A percentile compares a stretch with the other conserved stretches of the same genome.
phyloP scores from a whole-genome alignment of 495 filamentous ascomycete species.

The Aspergillus asperescens region DNA sequence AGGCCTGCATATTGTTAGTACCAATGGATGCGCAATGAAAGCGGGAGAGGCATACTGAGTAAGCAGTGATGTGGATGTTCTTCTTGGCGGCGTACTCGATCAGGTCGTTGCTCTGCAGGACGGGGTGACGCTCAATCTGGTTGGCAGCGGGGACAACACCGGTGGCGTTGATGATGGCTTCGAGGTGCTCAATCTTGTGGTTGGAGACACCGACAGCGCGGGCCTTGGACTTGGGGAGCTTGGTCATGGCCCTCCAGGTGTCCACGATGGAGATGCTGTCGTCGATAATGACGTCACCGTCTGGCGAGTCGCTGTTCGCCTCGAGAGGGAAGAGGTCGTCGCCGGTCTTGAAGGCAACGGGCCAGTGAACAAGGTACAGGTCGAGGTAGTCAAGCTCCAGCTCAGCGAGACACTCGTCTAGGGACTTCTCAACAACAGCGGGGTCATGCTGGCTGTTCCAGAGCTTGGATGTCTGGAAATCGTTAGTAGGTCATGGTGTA shows the following conservation, averaged over 20 bases:
- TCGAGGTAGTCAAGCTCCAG: conserved; percentile 48
- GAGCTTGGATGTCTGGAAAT: conserved; percentile 42
- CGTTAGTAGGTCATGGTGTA: background rate
- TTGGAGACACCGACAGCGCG: conserved; percentile 50
- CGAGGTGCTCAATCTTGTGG: conserved; percentile 43
- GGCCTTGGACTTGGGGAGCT: conserved; percentile 48
- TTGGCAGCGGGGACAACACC: conserved; percentile 45
- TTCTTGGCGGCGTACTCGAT: conserved; percentile 43
- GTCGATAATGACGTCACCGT: conserved; percentile 41
- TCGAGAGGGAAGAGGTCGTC: conserved; percentile 41
- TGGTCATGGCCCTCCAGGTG: conserved; percentile 49
- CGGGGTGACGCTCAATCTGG: conserved; percentile 50
- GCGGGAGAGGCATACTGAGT: conserved; percentile 33
- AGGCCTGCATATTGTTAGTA: conserved; percentile 24
- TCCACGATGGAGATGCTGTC: conserved; percentile 46
- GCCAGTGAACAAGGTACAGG: conserved; percentile 51
- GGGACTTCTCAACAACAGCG: conserved; percentile 40
- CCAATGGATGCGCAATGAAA: background rate
- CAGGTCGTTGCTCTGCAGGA: conserved; percentile 41
- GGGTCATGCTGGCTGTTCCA: conserved; percentile 49
- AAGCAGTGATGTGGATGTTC: conserved; percentile 45
- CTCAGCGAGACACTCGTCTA: conserved; percentile 45
- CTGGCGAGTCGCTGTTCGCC: conserved; percentile 30
- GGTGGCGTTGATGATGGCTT: conserved; percentile 46
- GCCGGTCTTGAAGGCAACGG: conserved; percentile 44